Evolutionary conservation across 352 stramenopile species (phyloP), one percentile per base, ranked within the genome.

Genomic region (Phytophthora sojae): DNA sequence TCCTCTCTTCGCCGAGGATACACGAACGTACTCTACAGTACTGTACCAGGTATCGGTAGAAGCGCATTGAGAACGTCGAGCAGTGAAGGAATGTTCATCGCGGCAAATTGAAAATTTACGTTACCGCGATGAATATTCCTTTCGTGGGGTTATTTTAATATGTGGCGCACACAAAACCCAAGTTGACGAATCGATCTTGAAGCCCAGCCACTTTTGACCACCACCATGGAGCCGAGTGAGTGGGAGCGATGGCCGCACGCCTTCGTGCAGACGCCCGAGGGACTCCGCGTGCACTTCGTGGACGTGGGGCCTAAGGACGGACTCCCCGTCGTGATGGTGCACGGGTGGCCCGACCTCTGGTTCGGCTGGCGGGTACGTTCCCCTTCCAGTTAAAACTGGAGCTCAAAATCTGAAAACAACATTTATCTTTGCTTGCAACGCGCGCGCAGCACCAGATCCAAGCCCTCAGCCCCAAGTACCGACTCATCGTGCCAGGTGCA

Each of bases 261-360:
- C 44, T 83, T 77, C 64, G 52, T 75, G 56, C 23, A 76, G 47
- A 79, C 79, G 26, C 45, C 63, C 11, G 61, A 75, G 15, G 74
- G 70, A 5, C 70, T 90, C 29, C 69, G 58, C 3, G 17, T 94
- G 3, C 85, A 91, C 60, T 94, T 85, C 50, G 77, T 92, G 50
- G 80, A 91, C 42, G 83, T 83, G 1, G 83, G 83, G 19, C 84
- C 77, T 29, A 60, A 57, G 21, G 74, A 92, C 51, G 82, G 44
- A 19, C 62, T 88, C 42, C 76, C 84, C 2, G 66, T 92, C 7
- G 78, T 94, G 44, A 71, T 93, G 63, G 77, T 94, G 50, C 87
- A 94, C 59, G 86, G 85, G 1, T 94, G 83, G 80, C 86, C 86
- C 9, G 86, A 94, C 62, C 69, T 94, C 42, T 94, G 84, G 84